These are phyloP conservation scores for Cercospora sp. DNA, from an alignment of 2,329 filamentous ascomycete species.

Conservation along the genomic window DNA sequence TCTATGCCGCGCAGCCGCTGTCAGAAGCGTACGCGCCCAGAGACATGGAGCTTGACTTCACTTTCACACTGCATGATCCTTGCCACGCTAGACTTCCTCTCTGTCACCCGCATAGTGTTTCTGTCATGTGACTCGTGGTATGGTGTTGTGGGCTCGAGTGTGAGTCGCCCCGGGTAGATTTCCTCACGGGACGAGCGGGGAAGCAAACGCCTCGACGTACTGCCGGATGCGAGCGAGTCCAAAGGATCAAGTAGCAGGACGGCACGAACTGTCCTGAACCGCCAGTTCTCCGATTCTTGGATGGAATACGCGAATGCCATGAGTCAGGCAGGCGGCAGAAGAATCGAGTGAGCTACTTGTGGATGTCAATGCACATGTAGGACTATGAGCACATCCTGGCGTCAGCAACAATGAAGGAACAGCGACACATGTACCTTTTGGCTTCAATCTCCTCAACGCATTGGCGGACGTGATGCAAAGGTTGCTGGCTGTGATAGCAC, in stretches of 20 bases:
- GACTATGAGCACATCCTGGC: not conserved
- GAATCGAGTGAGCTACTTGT: not conserved
- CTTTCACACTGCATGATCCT: constrained; percentile 1
- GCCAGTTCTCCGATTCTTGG: not conserved
- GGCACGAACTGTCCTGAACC: not conserved
- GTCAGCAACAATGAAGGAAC: not conserved
- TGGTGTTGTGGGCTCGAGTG: constrained; percentile 4
- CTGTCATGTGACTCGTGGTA: constrained; percentile 5
- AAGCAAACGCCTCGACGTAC: not conserved
- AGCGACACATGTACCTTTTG: not conserved
- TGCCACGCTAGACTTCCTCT: not conserved
- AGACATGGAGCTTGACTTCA: not conserved
- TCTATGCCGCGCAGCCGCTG: constrained; percentile 4
- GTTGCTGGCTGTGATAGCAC: not conserved
- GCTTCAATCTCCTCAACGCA: not conserved
- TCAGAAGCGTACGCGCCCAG: constrained; percentile 5
- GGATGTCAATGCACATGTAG: not conserved
- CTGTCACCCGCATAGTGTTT: constrained; percentile 1
- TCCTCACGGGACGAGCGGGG: not conserved
- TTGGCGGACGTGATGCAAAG: not conserved
- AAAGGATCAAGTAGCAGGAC: not conserved
- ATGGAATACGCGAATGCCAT: not conserved
- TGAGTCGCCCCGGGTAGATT: not conserved
- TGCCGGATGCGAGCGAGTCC: not conserved
- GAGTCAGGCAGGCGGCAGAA: not conserved